Base-by-base conservation (phyloP, 306 rosid species). In the Mucuna pruriens region DNA sequence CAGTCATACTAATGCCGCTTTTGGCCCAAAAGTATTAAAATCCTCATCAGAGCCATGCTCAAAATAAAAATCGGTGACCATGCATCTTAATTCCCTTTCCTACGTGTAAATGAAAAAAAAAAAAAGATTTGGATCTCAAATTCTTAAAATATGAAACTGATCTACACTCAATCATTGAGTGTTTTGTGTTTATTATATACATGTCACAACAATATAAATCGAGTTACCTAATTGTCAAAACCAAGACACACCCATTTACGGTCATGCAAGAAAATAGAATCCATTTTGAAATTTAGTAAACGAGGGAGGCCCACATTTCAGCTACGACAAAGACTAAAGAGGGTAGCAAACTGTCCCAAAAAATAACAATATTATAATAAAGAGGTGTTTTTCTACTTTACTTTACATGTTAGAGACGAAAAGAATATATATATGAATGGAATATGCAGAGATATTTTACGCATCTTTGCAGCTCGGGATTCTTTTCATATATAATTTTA, bases 361-460 rank as follows among this genome's bases (percentile, higher is more conserved):
- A 29, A 29, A 61, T 1, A 60, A 33, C 22, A 62, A 15, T 29
- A 29, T 31, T 31, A 62, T 31, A 62, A 15, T 33, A 33, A 62
- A 62, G 69, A 62, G 66, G 5, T 67, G 0, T 67, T 67, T 39
- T 39, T 69, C 38, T 48, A 16, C 83, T 83, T 83, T 48, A 16
- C 83, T 83, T 83, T 83, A 40, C 86, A 83, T 40, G 75, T 51
- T 29, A 65, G 71, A 72, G 61, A 83, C 80, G 83, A 71, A 83
- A 83, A 71, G 80, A 83, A 78, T 48, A 49, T 46, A 49, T 46
- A 48, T 63, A 17, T 34, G 25, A 77, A 64, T 22, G 52, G 74
- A 64, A 77, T 77, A 62, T 77, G 86, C 76, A 82, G 65, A 45
- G 3, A 74, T 39, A 29, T 51, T 78, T 23, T 39, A 12, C 19